Evolutionary conservation across 2,329 filamentous ascomycete genomes (phyloP), one percentile per base, ranked within the genome.

Genomic region (Fusarium falciforme): DNA sequence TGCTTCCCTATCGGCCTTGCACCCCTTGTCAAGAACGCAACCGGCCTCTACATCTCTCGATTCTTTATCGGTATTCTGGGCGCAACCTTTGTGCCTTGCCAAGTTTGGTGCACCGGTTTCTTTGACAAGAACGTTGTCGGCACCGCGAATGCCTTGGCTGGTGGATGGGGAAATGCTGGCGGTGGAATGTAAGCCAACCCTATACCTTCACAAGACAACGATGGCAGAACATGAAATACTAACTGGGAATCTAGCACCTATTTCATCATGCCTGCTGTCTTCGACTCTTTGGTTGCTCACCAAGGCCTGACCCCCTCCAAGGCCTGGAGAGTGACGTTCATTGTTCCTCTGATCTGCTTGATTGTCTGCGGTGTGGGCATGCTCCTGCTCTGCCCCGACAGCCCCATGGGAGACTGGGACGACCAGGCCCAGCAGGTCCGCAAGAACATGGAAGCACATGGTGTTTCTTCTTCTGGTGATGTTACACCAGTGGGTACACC

Each of bases 91-190:
- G 93, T 96, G 0, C 93, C 93, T 14, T 97, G 94, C 81, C 94
- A 97, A 80, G 95, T 97, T 8, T 98, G 95, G 94, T 94, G 93
- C 11, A 98, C 94, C 0, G 94, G 92, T 0, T 98, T 97, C 86
- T 98, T 94, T 81, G 95, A 98, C 84, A 96, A 95, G 85, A 96
- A 95, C 78, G 88, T 98, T 29, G 93, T 98, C 20, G 95, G 95
- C 57, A 95, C 94, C 7, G 94, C 94, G 70, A 98, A 98, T 80
- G 93, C 94, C 4, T 84, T 98, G 20, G 92, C 94, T 2, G 95
- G 92, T 47, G 95, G 95, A 16, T 92, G 93, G 85, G 95, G 95
- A 61, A 98, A 97, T 77, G 89, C 94, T 29, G 95, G 95, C 67
- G 95, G 95, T 72, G 95, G 95, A 65, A 93, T 97, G 71, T 74